Percentiles rank a stretch among this genome's conserved stretches.
phyloP scores from a whole-genome alignment of 768 basidiomycete genomes.

The Termitomyces sp. region DNA sequence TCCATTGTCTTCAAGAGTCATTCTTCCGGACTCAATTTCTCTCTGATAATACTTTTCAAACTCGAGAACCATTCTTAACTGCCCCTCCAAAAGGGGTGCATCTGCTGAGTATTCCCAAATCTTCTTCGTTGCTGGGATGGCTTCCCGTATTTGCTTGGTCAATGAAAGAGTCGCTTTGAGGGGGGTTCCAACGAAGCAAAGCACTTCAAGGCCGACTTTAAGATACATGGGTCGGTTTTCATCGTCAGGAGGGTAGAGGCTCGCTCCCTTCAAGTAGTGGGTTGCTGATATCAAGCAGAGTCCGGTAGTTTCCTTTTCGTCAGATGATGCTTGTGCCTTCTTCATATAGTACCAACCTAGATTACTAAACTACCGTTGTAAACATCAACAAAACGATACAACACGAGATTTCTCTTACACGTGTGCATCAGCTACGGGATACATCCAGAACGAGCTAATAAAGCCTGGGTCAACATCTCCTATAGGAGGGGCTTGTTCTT shows the following conservation, averaged over 20 bases:
- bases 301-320: constrained; percentile 8
- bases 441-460: constrained; percentile 29
- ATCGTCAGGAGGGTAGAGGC: constrained; percentile 29
- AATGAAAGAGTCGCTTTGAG: constrained; percentile 21
- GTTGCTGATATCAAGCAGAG: constrained; percentile 19
- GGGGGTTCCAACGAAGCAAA: constrained; percentile 20
- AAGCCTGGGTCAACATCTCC: constrained; percentile 22
- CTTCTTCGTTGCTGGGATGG: constrained; percentile 15
- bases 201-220: constrained; percentile 26
- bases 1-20: constrained; percentile 2
- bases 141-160: constrained; percentile 15
- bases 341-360: constrained; percentile 24
- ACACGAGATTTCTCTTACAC: constrained; percentile 21
- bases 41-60: constrained; percentile 7
- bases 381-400: neutral
- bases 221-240: constrained; percentile 26
- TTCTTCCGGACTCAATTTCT: constrained; percentile 1
- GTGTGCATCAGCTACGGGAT: constrained; percentile 29
- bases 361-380: constrained; percentile 11
- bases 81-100: neutral
- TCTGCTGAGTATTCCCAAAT: constrained; percentile 16
- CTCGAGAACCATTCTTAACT: constrained; percentile 9
- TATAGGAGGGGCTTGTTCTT: constrained; percentile 16
- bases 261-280: constrained; percentile 26
- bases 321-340: constrained; percentile 1